Conservation (phyloP, 164 flowering plant genomes). For the Magnolia sinica region DNA sequence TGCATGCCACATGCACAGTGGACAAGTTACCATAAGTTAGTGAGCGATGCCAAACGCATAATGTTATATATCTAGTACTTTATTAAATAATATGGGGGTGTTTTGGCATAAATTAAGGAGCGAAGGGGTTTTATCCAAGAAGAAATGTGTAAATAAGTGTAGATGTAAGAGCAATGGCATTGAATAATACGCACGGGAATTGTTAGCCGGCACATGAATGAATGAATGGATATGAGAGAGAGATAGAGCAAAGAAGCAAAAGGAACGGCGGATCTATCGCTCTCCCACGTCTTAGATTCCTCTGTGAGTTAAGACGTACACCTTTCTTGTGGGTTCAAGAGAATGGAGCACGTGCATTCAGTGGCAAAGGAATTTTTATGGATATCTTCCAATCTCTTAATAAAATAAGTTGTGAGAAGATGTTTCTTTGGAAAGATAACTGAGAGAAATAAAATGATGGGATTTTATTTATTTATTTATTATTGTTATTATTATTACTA, state of each 20-base stretch:
- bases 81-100: too few relatives aligned
- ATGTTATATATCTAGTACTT: too few relatives aligned
- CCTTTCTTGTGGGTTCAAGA: conserved; percentile 11
- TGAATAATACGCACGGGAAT: conserved; percentile 30
- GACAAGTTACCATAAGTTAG: too few relatives aligned
- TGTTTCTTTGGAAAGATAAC: neutral
- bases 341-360: conserved; percentile 25
- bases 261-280: conserved; percentile 61
- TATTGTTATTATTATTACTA: too few relatives aligned
- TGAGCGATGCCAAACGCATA: too few relatives aligned
- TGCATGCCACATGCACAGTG: too few relatives aligned
- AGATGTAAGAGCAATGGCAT: too few relatives aligned
- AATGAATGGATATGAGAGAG: conserved; percentile 1
- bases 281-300: conserved; percentile 57
- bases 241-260: conserved; percentile 28
- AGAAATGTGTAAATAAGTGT: too few relatives aligned
- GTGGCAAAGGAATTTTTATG: neutral
- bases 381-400: neutral
- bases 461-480: neutral
- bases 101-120: too few relatives aligned
- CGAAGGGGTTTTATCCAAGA: too few relatives aligned
- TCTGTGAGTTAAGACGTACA: conserved; percentile 11
- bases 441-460: neutral
- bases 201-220: conserved; percentile 61
- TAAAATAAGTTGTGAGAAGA: too few relatives aligned